Conservation (phyloP, 148 eudicot species). For the Simmondsia chinensis region DNA sequence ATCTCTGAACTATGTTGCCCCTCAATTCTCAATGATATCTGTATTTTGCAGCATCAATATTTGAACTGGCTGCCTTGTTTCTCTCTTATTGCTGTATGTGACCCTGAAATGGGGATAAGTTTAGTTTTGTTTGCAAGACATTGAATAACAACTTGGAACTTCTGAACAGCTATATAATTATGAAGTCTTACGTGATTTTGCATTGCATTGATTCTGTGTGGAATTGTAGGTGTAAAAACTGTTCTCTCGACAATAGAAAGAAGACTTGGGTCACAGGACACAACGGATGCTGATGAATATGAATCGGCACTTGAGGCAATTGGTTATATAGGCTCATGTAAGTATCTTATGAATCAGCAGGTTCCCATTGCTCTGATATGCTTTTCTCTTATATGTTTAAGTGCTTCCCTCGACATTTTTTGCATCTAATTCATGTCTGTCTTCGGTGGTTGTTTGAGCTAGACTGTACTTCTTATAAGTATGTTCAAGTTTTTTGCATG, state of each 20-base stretch:
- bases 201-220: neutral
- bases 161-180: too few relatives aligned
- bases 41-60: too few relatives aligned
- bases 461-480: neutral
- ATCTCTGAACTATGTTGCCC: too few relatives aligned
- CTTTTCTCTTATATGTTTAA: neutral
- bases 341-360: constrained; percentile 13
- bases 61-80: too few relatives aligned
- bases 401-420: too few relatives aligned
- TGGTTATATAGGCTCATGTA: constrained; percentile 84
- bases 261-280: constrained; percentile 40
- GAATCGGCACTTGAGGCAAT: constrained; percentile 89
- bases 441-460: constrained; percentile 1
- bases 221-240: constrained; percentile 37
- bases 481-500: too few relatives aligned
- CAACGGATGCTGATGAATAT: constrained; percentile 65
- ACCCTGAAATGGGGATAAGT: too few relatives aligned
- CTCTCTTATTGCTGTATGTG: too few relatives aligned
- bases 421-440: too few relatives aligned
- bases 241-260: constrained; percentile 53
- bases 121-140: too few relatives aligned
- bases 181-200: neutral
- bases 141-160: too few relatives aligned
- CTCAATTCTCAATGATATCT: too few relatives aligned
- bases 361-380: neutral